Conservation (phyloP, 148 eudicot species). For the Fagopyrum esculentum region DNA sequence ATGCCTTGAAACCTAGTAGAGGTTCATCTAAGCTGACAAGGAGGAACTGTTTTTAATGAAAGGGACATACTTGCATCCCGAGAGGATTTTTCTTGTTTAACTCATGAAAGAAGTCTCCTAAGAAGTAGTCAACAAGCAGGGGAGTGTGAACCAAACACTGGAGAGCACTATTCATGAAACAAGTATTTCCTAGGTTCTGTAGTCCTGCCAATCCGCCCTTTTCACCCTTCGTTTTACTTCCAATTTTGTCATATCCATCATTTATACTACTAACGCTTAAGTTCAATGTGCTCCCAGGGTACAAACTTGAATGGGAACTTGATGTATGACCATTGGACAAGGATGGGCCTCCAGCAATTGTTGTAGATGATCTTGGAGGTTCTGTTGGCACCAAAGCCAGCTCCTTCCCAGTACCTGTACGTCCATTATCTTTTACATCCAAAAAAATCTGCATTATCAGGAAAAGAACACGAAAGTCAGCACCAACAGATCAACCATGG, state of each 20-base stretch:
- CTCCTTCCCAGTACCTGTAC: constrained; percentile 54
- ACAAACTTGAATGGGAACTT: constrained; percentile 33
- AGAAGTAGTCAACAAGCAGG: constrained; percentile 72
- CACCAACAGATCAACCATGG: constrained; percentile 12
- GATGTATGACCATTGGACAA: constrained; percentile 65
- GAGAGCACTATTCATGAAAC: constrained; percentile 96
- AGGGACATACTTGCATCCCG: constrained; percentile 72
- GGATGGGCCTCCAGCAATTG: constrained; percentile 95
- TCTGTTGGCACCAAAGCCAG: constrained; percentile 85
- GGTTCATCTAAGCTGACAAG: not conserved
- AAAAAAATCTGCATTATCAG: constrained; percentile 53
- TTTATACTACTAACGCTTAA: constrained; percentile 36
- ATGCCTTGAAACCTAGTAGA: not conserved
- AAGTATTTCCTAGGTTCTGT: constrained; percentile 94
- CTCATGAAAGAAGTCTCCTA: constrained; percentile 70
- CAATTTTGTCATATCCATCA: constrained; percentile 36
- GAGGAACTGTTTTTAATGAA: constrained; percentile 1
- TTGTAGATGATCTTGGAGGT: constrained; percentile 64
- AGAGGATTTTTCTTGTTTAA: constrained; percentile 87
- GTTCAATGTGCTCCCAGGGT: constrained; percentile 31
- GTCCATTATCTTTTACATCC: constrained; percentile 43
- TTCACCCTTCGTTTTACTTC: constrained; percentile 35
- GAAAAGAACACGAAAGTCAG: constrained; percentile 10
- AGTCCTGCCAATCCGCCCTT: constrained; percentile 83
- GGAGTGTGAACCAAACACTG: constrained; percentile 96